Conservation (phyloP, 2,329 filamentous ascomycete genomes). For the Verticillium zaregamsianum region DNA sequence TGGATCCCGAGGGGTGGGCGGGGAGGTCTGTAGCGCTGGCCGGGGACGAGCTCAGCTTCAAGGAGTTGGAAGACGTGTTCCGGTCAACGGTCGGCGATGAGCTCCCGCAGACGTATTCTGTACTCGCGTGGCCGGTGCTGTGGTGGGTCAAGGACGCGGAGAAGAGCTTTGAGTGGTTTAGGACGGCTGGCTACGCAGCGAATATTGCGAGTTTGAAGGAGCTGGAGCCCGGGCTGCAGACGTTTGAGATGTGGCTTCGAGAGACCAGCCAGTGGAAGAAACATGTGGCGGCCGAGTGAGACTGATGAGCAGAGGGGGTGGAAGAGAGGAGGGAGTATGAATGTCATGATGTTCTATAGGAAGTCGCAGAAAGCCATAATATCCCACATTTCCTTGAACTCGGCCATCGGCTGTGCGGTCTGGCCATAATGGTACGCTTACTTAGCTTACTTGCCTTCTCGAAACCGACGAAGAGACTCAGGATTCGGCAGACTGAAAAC, state of each 20-base stretch:
- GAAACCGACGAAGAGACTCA: too few relatives aligned
- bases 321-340: background rate
- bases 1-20: slow-evolving; percentile 12
- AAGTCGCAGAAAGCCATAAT: too few relatives aligned
- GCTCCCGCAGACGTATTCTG: slow-evolving; percentile 9
- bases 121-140: slow-evolving; percentile 9
- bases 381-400: too few relatives aligned
- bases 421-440: too few relatives aligned
- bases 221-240: slow-evolving; percentile 10
- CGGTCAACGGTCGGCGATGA: slow-evolving; percentile 7
- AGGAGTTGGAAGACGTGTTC: slow-evolving; percentile 8
- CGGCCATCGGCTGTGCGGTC: too few relatives aligned
- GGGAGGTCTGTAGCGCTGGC: slow-evolving; percentile 11
- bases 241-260: slow-evolving; percentile 15
- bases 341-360: too few relatives aligned
- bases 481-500: too few relatives aligned
- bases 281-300: background rate
- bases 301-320: background rate
- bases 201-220: slow-evolving; percentile 5
- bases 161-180: slow-evolving; percentile 15
- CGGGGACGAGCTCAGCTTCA: slow-evolving; percentile 12
- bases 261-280: slow-evolving; percentile 16
- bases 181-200: slow-evolving; percentile 7
- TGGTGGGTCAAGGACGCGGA: slow-evolving; percentile 13
- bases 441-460: too few relatives aligned